A percentile compares a stretch with the other conserved stretches of the same genome.
Conservation (phyloP, 208 protist species). For the Leptomonas pyrrhocoris region DNA sequence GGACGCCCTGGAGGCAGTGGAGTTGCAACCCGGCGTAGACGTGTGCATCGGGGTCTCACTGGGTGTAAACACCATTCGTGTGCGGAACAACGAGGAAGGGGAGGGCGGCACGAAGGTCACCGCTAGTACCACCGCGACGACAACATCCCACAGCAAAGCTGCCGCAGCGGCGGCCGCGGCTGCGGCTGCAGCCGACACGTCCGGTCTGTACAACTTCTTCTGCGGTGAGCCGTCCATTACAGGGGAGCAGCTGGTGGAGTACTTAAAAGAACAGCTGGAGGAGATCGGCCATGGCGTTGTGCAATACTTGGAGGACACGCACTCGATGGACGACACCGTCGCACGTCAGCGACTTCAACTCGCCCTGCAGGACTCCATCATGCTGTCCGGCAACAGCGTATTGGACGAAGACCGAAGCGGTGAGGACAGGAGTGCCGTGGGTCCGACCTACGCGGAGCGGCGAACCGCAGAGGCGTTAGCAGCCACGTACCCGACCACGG, state of each 20-base stretch:
- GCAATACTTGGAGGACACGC: slow-evolving; percentile 73
- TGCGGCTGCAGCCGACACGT: slow-evolving; percentile 6
- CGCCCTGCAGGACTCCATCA: slow-evolving; percentile 24
- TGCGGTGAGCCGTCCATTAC: slow-evolving; percentile 64
- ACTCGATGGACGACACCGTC: slow-evolving; percentile 46
- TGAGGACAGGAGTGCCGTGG: neutral
- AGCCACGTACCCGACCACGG: slow-evolving; percentile 19
- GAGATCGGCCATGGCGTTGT: slow-evolving; percentile 39
- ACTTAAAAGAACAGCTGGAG: slow-evolving; percentile 68
- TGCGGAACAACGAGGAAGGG: neutral
- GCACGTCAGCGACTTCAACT: slow-evolving; percentile 60
- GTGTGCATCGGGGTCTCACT: slow-evolving; percentile 29
- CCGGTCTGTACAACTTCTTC: slow-evolving; percentile 65
- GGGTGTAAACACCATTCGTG: neutral
- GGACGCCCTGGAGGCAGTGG: slow-evolving; percentile 14
- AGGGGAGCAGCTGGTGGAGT: slow-evolving; percentile 72
- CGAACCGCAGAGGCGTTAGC: neutral
- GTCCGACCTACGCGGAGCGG: neutral
- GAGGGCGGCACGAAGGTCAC: neutral
- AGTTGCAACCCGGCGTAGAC: slow-evolving; percentile 19
- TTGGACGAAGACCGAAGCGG: neutral
- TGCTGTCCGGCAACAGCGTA: slow-evolving; percentile 10
- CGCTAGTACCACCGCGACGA: neutral
- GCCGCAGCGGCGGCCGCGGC: slow-evolving; percentile 3
- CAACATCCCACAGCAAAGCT: slow-evolving; percentile 9